Evolutionary conservation across 495 filamentous ascomycete genomes (phyloP).

Genomic region (Penicillium maclennaniae): DNA sequence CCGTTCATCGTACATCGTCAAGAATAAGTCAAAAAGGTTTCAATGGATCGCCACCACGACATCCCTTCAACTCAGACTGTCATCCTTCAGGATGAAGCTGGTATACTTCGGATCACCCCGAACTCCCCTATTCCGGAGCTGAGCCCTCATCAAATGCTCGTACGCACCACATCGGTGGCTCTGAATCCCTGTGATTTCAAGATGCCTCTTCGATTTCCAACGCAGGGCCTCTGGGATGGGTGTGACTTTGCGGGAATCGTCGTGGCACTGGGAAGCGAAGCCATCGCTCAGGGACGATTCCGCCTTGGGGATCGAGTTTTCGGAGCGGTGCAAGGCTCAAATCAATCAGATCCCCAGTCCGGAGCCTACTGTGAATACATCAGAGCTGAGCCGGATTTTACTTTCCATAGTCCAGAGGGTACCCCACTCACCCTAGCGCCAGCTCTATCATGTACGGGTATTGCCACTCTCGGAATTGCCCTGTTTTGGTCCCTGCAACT

Average conservation of each 20-base stretch:
- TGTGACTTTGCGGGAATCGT: conserved; percentile 45
- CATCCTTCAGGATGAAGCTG: conserved; percentile 22
- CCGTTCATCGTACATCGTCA: too few species aligned
- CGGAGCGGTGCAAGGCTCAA: conserved; percentile 34
- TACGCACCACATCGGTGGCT: conserved; percentile 34
- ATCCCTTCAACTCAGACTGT: conserved; percentile 15
- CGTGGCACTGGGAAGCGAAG: conserved; percentile 24
- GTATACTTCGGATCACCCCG: conserved; percentile 13
- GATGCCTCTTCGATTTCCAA: conserved; percentile 31
- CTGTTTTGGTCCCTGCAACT: conserved; percentile 29
- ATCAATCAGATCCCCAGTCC: conserved; percentile 22
- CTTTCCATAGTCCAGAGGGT: conserved; percentile 17
- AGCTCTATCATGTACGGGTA: conserved; percentile 21
- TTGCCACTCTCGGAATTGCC: conserved; percentile 25
- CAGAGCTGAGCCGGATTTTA: conserved; percentile 18
- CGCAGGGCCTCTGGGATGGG: conserved; percentile 33
- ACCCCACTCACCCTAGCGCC: conserved; percentile 8
- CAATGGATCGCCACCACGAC: neutral
- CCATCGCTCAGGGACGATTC: conserved; percentile 16
- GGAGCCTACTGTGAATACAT: conserved; percentile 40
- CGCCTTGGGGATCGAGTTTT: conserved; percentile 27
- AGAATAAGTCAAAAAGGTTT: neutral
- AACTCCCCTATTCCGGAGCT: conserved; percentile 21
- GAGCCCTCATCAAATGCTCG: conserved; percentile 19
- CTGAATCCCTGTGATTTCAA: conserved; percentile 49